Evolutionary conservation across 352 stramenopile genomes (phyloP), one percentile per base, ranked within the genome.

Genomic region (Pythium utonaiense): DNA sequence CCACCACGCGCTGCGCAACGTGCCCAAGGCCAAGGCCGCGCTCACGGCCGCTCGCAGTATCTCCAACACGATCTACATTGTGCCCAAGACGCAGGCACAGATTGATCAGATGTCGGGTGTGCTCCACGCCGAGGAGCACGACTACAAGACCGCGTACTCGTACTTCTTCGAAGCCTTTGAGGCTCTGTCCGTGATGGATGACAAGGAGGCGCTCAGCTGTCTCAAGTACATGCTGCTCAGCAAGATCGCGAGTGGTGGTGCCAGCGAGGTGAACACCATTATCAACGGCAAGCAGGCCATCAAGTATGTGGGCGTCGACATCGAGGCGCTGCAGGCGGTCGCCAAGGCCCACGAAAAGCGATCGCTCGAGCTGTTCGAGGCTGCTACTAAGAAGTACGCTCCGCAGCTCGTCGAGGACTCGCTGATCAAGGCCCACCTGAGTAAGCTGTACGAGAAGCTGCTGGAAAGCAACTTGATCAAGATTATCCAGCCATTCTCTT

Each of bases 121-220:
- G 40, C 84, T 99, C 31, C 95, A 99, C 71, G 97, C 93, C 12
- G 96, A 99, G 67, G 97, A 99, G 75, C 83, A 91, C 40, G 97
- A 99, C 80, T 99, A 99, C 83, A 98, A 98, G 77, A 99, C 97
- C 17, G 94, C 96, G 12, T 98, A 99, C 73, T 99, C 96, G 45
- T 99, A 99, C 86, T 99, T 99, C 77, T 96, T 99, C 54, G 97
- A 99, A 67, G 83, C 91, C 0, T 98, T 98, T 58, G 95, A 98
- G 72, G 96, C 95, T 7, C 97, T 99, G 47, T 88, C 97, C 52
- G 83, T 85, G 40, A 70, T 98, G 14, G 93, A 98, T 69, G 80
- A 96, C 53, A 67, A 71, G 17, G 81, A 93, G 28, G 82, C 86
- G 19, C 67, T 95, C 27, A 76, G 77, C 33, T 98, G 90, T 57